Evolutionary conservation across 73 alveolate genomes (phyloP).

Genomic region (Symbiodinium pilosum): DNA sequence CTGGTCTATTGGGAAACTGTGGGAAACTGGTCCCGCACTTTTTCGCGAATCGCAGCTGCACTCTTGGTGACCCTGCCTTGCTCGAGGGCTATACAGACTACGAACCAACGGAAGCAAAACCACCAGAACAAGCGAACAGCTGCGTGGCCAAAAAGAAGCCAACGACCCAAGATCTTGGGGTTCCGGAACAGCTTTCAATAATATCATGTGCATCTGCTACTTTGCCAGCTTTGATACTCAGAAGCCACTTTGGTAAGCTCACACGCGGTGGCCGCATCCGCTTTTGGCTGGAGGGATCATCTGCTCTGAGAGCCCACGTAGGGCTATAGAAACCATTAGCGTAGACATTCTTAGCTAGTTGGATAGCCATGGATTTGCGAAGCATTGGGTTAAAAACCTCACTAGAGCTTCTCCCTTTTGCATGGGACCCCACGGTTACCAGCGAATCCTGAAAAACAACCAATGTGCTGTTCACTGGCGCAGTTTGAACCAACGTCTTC

Average conservation of each 20-base stretch:
- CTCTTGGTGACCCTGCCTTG: background rate
- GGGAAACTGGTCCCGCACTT: too few relatives aligned
- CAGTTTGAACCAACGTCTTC: background rate
- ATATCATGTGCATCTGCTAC: background rate
- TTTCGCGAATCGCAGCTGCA: background rate
- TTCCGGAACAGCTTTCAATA: background rate
- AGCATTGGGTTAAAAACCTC: background rate
- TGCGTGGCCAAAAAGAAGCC: background rate
- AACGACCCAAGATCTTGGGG: background rate
- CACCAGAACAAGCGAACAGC: background rate
- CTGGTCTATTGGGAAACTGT: too few relatives aligned
- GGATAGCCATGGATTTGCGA: background rate
- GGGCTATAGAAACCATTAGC: background rate
- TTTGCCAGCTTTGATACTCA: background rate
- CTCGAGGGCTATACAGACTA: constrained; percentile 12
- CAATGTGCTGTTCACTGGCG: background rate
- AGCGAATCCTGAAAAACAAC: constrained; percentile 9
- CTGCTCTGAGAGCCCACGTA: constrained; percentile 27
- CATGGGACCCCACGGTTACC: background rate
- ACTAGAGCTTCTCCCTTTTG: constrained; percentile 4
- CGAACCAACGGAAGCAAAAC: background rate
- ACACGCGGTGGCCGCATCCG: background rate
- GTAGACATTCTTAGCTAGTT: background rate
- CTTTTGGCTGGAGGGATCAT: background rate
- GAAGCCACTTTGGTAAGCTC: background rate